Percentiles rank a stretch among this genome's conserved stretches.
These are phyloP conservation scores for Apiospora saccharicola DNA, from an alignment of 2,329 filamentous ascomycete species.

Conservation along the genomic window DNA sequence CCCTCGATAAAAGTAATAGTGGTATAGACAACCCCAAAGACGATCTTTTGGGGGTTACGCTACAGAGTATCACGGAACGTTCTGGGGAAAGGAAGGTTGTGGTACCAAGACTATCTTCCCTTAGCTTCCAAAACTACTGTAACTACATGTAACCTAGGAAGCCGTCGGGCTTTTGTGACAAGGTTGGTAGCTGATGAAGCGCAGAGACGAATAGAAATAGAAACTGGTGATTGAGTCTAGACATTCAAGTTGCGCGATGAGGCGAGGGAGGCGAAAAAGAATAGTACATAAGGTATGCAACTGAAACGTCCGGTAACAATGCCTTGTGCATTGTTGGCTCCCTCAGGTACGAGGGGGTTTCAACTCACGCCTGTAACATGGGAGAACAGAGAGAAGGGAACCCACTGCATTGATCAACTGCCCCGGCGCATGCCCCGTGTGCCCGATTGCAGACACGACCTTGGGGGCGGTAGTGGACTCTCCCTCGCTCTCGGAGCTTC, in stretches of 20 bases:
- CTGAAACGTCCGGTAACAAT: constrained; percentile 18
- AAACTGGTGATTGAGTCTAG: constrained; percentile 4
- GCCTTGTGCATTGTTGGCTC: constrained; percentile 8
- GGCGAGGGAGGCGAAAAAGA: background rate
- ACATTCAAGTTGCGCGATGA: background rate
- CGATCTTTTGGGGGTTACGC: constrained; percentile 17
- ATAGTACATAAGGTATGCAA: background rate
- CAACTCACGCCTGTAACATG: constrained; percentile 8
- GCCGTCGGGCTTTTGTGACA: background rate
- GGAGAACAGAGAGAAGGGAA: background rate
- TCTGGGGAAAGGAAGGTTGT: constrained; percentile 16
- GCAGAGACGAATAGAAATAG: background rate
- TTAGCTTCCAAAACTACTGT: constrained; percentile 12
- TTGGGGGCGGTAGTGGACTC: constrained; percentile 11
- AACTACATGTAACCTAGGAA: background rate
- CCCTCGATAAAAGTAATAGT: background rate
- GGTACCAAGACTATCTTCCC: background rate
- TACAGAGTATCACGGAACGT: constrained; percentile 11
- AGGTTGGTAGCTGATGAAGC: background rate
- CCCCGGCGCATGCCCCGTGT: background rate
- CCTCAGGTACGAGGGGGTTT: constrained; percentile 17
- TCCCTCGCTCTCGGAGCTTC: constrained; percentile 7
- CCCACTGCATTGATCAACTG: constrained; percentile 8
- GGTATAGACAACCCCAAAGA: background rate
- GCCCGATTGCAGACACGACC: constrained; percentile 8